Base-by-base conservation (phyloP, 1,139 yeast genomes). In the Taiozyma sp. region DNA sequence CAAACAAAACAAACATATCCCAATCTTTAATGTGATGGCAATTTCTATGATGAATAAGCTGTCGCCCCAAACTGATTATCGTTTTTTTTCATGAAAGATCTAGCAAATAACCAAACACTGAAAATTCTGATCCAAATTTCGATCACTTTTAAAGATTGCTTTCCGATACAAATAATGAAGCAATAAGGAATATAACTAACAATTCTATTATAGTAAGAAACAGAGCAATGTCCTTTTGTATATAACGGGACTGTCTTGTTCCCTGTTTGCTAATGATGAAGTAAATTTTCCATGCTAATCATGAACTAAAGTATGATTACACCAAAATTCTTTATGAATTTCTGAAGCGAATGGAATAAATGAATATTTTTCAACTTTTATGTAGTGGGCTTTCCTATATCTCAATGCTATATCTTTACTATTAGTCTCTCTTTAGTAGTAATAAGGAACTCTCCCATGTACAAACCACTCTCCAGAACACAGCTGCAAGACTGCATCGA, bases 51-150 rank as follows among this genome's bases (percentile, higher is more conserved):
- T 76, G 81, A 77, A 75, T 19, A 65, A 65, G 51, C 49, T 76
- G 82, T 77, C 82, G 82, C 83, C 83, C 83, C 82, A 78, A 76
- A 70, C 82, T 77, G 79, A 77, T 62, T 60, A 57, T 60, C 63
- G 63, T 60, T 55, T 24, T 48, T 57, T 48, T 47, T 59, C 63
- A 73, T 78, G 82, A 78, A 72, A 75, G 83, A 78, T 67, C 32
- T 74, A 81, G 81, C 75, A 75, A 63, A 63, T 53, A 60, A 76
- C 80, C 74, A 70, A 71, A 74, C 77, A 72, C 79, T 73, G 77
- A 74, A 73, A 74, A 72, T 73, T 74, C 80, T 76, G 80, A 75
- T 40, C 14, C 14, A 37, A 37, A 32, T 32, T 19, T 32, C 5
- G 3, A 1, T 24, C 26, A 3, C 26, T 24, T 24, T 24, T 6